Evolutionary conservation across 129 eudicot species (phyloP).

Genomic region (carrot (Daucus carota)): DNA sequence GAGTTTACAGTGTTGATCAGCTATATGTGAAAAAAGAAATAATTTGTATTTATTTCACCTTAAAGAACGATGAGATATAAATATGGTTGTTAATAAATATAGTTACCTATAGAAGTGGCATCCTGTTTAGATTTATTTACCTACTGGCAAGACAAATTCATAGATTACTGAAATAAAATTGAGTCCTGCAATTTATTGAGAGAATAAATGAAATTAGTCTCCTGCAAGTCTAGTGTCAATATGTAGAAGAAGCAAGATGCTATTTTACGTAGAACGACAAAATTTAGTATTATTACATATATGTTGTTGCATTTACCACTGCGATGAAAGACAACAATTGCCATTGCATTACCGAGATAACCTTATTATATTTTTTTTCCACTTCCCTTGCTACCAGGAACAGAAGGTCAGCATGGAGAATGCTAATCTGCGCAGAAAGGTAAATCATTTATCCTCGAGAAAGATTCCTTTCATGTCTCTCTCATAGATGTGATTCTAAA

Average conservation of each 20-base stretch:
- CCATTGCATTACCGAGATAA: background rate
- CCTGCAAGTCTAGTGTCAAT: no score
- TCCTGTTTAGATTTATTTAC: background rate
- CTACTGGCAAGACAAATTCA: background rate
- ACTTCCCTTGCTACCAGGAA: slow-evolving; percentile 28
- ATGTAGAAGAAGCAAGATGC: background rate
- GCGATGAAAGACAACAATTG: background rate
- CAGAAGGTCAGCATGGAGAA: slow-evolving; percentile 43
- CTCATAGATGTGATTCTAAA: background rate
- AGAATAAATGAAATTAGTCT: no score
- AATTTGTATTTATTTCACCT: background rate
- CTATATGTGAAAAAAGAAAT: background rate
- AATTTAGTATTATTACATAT: background rate
- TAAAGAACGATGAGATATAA: background rate
- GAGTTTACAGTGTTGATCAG: background rate
- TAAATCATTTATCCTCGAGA: slow-evolving; percentile 10
- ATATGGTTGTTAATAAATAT: background rate
- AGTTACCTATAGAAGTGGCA: background rate
- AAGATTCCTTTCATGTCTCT: background rate
- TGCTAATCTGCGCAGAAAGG: slow-evolving; percentile 59
- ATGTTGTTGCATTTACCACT: background rate
- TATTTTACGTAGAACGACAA: background rate
- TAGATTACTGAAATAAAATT: background rate
- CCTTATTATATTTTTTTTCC: background rate
- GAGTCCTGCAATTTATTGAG: background rate